Evolutionary conservation across 768 basidiomycete genomes (phyloP), one percentile per base, ranked within the genome.

Genomic region (Epithele typhae): DNA sequence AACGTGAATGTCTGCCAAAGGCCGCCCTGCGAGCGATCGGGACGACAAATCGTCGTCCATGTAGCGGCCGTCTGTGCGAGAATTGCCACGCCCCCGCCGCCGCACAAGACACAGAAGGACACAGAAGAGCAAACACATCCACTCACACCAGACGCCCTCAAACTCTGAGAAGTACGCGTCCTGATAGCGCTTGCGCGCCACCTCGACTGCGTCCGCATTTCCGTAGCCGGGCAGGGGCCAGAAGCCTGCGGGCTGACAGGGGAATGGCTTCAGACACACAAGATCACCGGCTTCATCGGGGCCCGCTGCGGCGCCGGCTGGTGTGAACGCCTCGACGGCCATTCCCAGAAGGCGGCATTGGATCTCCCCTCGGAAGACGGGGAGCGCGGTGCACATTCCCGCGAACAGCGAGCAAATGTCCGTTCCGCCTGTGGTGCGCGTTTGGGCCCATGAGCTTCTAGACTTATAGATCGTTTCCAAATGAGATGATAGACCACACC

Each of bases 361-460:
- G 34, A 92, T 81, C 64, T 92, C 88, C 17, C 88, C 87, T 43
- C 80, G 75, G 66, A 81, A 86, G 1, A 90, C 87, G 3, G 87
- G 87, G 36, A 90, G 72, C 15, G 78, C 78, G 41, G 83, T 78
- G 59, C 77, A 82, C 75, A 87, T 80, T 15, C 87, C 88, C 37
- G 84, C 87, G 65, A 92, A 90, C 22, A 90, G 72, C 33, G 87
- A 90, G 60, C 88, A 90, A 37, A 90, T 88, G 58, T 92, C 88
- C 7, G 87, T 87, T 12, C 88, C 88, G 40, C 87, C 87, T 84
- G 61, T 8, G 6, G 35, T 7, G 35, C 27, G 27, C 27, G 27
- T 14, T 7, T 30, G 27, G 14, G 27, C 27, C 14, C 27, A 30
- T 30, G 27, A 30, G 27, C 14, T n/a, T n/a, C n/a, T n/a, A n/a